Evolutionary conservation across 148 eudicot species (phyloP), one percentile per base, ranked within the genome.

Genomic region (Chenopodium quinoa): DNA sequence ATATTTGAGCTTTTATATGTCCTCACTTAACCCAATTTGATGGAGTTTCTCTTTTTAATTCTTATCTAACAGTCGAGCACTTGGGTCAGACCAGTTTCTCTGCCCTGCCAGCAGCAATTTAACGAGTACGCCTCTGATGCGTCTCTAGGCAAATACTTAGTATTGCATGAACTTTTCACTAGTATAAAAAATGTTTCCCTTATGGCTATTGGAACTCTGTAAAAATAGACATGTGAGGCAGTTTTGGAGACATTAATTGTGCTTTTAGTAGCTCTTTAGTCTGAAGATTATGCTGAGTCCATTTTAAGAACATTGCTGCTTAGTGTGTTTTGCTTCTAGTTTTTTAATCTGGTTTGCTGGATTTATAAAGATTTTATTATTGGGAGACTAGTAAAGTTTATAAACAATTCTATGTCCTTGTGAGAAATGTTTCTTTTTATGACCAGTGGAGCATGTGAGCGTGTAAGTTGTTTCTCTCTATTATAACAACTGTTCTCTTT

Each of bases 171-270:
- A 72, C 75, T 73, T 17, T 44, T 74, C 40, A 50, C 64, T 32
- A 77, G 52, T 17, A 25, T 78, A 46, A 27, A 40, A 40, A 37
- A 64, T 67, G 19, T 62, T 77, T n/a, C 54, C 73, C 22, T 47
- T 44, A 19, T 48, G 70, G 73, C 22, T 47, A 44, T 17, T 48
- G 50, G 68, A 80, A 71, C 72, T 47, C 65, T 58, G 76, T 83
- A 75, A 58, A 70, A 31, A 47, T 71, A 40, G 46, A 8, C 31
- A 25, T 19, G 44, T 79, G 9, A 63, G 46, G 66, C 16, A 75
- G 66, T 70, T 70, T 58, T 52, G 37, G 82, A 56, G 62, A 56
- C 62, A 56, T 17, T 69, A 50, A 64, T 31, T 46, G 40, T 63
- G 79, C 23, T 79, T 83, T 37, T 40, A 29, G 32, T 76, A 72